Base-by-base conservation (phyloP, 257 asterid species). In the Salvia hispanica region DNA sequence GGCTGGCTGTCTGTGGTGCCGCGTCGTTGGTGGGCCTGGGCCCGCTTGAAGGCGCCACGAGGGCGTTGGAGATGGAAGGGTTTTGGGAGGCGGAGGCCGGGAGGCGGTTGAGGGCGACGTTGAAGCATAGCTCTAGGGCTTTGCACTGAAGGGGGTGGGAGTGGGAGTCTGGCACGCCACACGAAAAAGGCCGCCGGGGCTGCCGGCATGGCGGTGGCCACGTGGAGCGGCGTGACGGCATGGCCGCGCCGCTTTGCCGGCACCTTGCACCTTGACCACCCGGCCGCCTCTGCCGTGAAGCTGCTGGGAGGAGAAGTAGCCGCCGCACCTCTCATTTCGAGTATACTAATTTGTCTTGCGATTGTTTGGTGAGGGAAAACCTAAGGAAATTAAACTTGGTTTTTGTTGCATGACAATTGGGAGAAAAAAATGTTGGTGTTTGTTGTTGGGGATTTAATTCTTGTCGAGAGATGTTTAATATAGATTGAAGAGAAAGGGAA, bases 61-160 rank as follows among this genome's bases (percentile, higher is more conserved):
- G 91, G 1, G 95, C 95, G 73, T 90, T 87, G 62, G 96, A 86
- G 28, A 89, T 82, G 12, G 87, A 65, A 0, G 95, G 96, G 57
- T 78, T 57, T 2, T 70, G 87, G 72, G 83, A 75, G 5, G 91
- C 62, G 6, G 95, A 67, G 16, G 95, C 69, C 7, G 96, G 93
- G 7, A 90, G 86, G 43, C 96, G 84, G 44, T 90, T 90, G 21
- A 90, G 89, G 0, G 95, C 96, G 37, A 90, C 95, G 70, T 87
- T 90, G 89, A 90, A 87, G 79, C 96, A 89, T 40, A 89, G 93
- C 81, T 89, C 96, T 1, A 89, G 80, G 37, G 96, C 95, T 64
- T 87, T 90, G 65, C 95, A 87, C 43, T 90, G 96, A 58, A 89
- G 91, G 7, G 95, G 96, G 64, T 89, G 95, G 2, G 96, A 87